phyloP scores from a whole-genome alignment of 139 green algal species.

The Picochlorum costavermella region DNA sequence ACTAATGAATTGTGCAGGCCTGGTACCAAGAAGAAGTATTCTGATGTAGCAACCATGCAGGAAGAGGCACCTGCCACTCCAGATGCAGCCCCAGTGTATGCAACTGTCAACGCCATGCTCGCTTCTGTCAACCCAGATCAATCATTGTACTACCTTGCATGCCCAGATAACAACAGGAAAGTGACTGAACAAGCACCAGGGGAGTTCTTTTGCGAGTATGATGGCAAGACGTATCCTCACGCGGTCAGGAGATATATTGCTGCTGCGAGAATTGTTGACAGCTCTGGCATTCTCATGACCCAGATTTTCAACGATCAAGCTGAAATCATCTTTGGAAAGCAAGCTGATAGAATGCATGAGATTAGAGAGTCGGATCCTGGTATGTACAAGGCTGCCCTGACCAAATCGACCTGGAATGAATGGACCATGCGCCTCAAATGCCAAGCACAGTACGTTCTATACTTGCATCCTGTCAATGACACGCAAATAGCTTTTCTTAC shows the following conservation, averaged over 20 bases:
- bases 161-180: constrained; percentile 78
- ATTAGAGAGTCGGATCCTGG: neutral
- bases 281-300: constrained; percentile 15
- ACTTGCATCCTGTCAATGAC: constrained; percentile 3
- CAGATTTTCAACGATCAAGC: constrained; percentile 18
- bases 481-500: neutral
- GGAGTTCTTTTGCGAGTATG: constrained; percentile 54
- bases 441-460: constrained; percentile 22
- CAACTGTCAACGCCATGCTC: constrained; percentile 21
- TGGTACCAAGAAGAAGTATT: neutral
- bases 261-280: constrained; percentile 13
- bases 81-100: constrained; percentile 18
- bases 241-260: constrained; percentile 59
- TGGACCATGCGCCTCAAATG: constrained; percentile 13
- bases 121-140: constrained; percentile 52
- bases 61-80: neutral
- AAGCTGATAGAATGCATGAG: constrained; percentile 43
- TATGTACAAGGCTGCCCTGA: constrained; percentile 4
- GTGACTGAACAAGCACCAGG: constrained; percentile 43
- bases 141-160: constrained; percentile 72
- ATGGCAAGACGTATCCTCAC: constrained; percentile 26
- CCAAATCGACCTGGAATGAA: constrained; percentile 6
- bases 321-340: constrained; percentile 40
- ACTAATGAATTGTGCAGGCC: constrained; percentile 15
- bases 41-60: neutral